Evolutionary conservation across 2,329 filamentous ascomycete genomes (phyloP), one percentile per base, ranked within the genome.

Genomic region (Claviceps pazoutovae): DNA sequence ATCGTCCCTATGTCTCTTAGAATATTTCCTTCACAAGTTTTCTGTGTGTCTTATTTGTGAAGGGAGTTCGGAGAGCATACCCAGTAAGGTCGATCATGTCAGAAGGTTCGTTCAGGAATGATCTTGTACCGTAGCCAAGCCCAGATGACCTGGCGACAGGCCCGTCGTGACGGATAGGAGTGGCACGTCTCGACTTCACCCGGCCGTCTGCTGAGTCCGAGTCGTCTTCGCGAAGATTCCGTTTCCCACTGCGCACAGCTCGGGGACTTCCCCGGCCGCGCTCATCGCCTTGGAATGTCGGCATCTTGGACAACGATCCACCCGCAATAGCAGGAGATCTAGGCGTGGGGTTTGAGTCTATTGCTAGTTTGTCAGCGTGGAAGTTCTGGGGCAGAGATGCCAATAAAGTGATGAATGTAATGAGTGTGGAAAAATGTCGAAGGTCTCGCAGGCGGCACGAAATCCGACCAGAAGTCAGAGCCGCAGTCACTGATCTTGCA

Each of bases 1-100:
- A 58, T 68, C 66, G 39, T 67, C 65, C 66, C 52, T 53, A 30
- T 13, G 48, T 19, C 23, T 16, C 23, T 46, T 30, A 44, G 17
- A 26, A 26, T 26, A 36, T 11, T 43, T 17, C 23, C 3, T 30
- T 14, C 13, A 34, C 36, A 4, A 4, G 9, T 36, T 34, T 46
- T 23, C 23, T 26, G 8, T 44, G 14, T 7, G 21, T 26, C 16
- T 17, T 3, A 21, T 11, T 4, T 6, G 13, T 8, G 19, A 11
- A 16, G 8, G 16, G 11, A 37, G 21, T 21, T 14, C 8, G 17
- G n/a, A 2, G 39, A 38, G 54, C 62, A 53, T 64, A 69, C 65
- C 68, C 68, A 55, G 69, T 73, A 58, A 73, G 65, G 58, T 73
- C 70, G 51, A 72, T 70, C 38, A 71, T 51, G 19, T 65, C 61